Conservation (phyloP, 164 flowering plant genomes). For the Cinnamomum micranthum region DNA sequence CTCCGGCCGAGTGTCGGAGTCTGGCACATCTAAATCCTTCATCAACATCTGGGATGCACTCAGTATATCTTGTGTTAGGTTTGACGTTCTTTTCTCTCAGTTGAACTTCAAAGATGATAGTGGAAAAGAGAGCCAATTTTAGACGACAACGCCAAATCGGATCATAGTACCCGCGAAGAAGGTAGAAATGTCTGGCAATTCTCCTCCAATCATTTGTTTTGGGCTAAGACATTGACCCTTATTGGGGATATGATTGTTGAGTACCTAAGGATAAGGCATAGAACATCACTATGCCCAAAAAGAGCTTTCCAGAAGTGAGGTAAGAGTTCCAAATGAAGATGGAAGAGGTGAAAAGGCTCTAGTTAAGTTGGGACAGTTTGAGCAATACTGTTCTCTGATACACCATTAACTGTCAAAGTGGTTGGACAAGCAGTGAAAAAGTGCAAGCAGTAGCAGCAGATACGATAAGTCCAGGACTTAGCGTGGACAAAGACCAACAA, state of each 20-base stretch:
- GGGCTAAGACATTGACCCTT: conserved; percentile 92
- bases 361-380: conserved; percentile 66
- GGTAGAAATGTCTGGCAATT: conserved; percentile 26
- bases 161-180: conserved; percentile 17
- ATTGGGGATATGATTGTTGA: conserved; percentile 89
- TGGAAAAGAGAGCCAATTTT: conserved; percentile 22
- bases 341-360: conserved; percentile 80
- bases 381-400: conserved; percentile 76
- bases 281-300: conserved; percentile 21
- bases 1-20: too few relatives aligned
- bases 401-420: conserved; percentile 92
- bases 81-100: conserved; percentile 16
- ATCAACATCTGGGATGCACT: conserved; percentile 56
- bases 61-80: conserved; percentile 68
- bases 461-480: conserved; percentile 25
- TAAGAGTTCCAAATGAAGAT: conserved; percentile 74
- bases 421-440: conserved; percentile 90
- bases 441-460: conserved; percentile 82
- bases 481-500: conserved; percentile 57
- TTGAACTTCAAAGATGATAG: conserved; percentile 11
- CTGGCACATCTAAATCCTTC: too few relatives aligned
- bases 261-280: conserved; percentile 44
- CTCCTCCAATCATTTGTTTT: conserved; percentile 59
- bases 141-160: conserved; percentile 14
- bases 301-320: conserved; percentile 31